Evolutionary conservation across 2,329 filamentous ascomycete genomes (phyloP), one percentile per base, ranked within the genome.

Genomic region (Nigrospora sphaerica): DNA sequence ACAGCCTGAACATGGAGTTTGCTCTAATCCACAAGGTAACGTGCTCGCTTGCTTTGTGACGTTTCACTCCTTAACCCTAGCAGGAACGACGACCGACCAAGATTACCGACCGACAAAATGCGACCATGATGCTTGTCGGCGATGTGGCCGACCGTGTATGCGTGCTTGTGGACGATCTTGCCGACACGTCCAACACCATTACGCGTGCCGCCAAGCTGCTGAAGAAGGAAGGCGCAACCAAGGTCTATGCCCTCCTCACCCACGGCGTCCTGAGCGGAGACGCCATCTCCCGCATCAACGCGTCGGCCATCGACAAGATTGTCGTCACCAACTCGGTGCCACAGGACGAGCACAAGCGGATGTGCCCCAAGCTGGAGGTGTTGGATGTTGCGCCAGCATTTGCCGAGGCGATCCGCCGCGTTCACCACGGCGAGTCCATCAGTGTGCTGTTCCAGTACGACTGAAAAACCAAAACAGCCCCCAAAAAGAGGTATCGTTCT

Each of bases 371-470:
- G 72, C 73, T 98, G 44, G 90, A 95, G 65, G 86, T 96, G 41
- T 71, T 98, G 52, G 92, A 97, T 61, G 83, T 97, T 51, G 88
- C 89, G 46, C 85, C 88, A 55, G 84, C 95, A 48, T 96, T 97
- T 65, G 91, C 88, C 49, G 92, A 97, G 77, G 88, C 93, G 44
- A 96, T 97, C 57, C 86, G 93, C 53, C 83, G 93, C 52, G 92
- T 97, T 48, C 93, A 98, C 68, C 91, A 97, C 66, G 93, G 93
- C 60, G 93, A 98, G 72, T 95, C 89, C 61, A 96, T 98, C 70
- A 95, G 90, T 64, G 88, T 93, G 50, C 77, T 98, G 44, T 98
- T 98, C 69, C 85, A 90, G 28, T 44, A 37, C 33, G 42, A 44
- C 42, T 44, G 7, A 34, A 44, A 28, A 14, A n/a, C n/a, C 18